These are phyloP conservation scores for Microdochium trichocladiopsis DNA, from an alignment of 2,329 filamentous ascomycete species.

Conservation along the genomic window DNA sequence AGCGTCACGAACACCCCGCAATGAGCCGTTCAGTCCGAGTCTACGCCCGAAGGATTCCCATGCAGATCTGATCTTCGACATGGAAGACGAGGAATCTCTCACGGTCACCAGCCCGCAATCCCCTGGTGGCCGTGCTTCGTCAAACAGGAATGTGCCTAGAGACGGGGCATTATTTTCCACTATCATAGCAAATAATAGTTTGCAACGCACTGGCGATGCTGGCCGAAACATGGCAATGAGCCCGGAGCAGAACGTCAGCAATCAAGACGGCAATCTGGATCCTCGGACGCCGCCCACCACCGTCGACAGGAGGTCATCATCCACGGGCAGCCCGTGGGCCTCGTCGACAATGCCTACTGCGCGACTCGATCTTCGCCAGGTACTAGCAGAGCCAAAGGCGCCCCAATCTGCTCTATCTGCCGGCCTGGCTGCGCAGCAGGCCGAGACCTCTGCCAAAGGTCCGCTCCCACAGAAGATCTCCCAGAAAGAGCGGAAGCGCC, in stretches of 20 bases:
- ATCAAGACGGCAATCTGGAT: background rate
- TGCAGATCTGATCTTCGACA: slow-evolving; percentile 82
- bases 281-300: background rate
- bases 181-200: background rate
- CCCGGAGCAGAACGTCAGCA: background rate
- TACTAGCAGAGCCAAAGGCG: slow-evolving; percentile 57
- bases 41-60: slow-evolving; percentile 62
- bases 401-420: slow-evolving; percentile 44
- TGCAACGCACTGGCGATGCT: no score
- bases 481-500: slow-evolving; percentile 85
- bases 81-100: slow-evolving; percentile 68
- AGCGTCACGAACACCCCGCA: slow-evolving; percentile 37
- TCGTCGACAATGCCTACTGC: slow-evolving; percentile 42
- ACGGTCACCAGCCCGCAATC: slow-evolving; percentile 20
- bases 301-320: slow-evolving; percentile 8
- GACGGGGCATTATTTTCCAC: background rate
- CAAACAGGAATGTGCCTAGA: background rate
- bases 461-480: slow-evolving; percentile 58
- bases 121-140: slow-evolving; percentile 13
- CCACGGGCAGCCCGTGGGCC: slow-evolving; percentile 39
- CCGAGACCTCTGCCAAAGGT: slow-evolving; percentile 28
- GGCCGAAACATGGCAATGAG: background rate
- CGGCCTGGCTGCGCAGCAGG: slow-evolving; percentile 42
- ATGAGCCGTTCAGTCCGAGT: slow-evolving; percentile 57
- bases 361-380: slow-evolving; percentile 69